These are phyloP conservation scores for Suillus luteus DNA, from an alignment of 768 basidiomycete species.

Conservation along the genomic window DNA sequence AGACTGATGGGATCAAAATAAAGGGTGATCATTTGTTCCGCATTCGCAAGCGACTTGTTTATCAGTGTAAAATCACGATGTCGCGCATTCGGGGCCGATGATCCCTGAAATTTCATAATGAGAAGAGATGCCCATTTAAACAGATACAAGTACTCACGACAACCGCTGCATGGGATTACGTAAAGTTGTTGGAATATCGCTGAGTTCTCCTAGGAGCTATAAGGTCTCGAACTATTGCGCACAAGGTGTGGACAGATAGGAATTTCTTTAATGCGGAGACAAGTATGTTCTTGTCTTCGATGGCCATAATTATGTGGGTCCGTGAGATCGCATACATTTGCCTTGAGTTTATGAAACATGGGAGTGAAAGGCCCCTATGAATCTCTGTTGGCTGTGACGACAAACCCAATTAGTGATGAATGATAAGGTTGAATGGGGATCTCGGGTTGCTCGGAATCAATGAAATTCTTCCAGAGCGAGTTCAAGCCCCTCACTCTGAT, in stretches of 20 bases:
- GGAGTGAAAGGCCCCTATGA: neutral
- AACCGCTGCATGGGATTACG: neutral
- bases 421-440: neutral
- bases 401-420: neutral
- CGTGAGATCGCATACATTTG: neutral
- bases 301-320: neutral
- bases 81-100: neutral
- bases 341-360: neutral
- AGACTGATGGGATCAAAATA: neutral
- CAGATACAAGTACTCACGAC: neutral
- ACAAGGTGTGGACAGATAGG: neutral
- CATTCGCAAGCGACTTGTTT: neutral
- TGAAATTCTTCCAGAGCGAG: neutral
- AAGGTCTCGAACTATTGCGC: neutral
- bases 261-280: neutral
- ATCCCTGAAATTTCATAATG: neutral
- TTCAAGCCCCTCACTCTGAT: neutral
- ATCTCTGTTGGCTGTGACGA: neutral
- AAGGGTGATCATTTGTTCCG: neutral
- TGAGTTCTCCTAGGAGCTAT: neutral
- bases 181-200: neutral
- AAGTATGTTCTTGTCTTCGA: neutral
- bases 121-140: neutral
- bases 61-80: neutral
- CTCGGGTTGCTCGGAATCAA: neutral